Evolutionary conservation across 768 basidiomycete genomes (phyloP), one percentile per base, ranked within the genome.

Genomic region (Candolleomyces efflorescens): DNA sequence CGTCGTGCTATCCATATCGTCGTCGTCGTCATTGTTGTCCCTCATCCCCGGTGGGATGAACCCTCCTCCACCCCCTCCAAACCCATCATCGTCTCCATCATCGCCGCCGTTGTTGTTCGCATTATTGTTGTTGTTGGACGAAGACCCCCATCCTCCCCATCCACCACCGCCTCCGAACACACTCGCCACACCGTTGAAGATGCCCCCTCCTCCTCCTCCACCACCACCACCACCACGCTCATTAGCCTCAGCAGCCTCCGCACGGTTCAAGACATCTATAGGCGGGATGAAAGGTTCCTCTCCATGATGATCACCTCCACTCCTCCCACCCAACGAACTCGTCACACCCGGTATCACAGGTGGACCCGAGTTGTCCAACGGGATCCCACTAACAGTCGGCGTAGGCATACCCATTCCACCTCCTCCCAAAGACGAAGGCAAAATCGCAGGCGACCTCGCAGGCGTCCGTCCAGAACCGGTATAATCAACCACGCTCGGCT

Each of bases 1-100:
- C 51, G 45, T 46, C 51, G 51, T 46, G 26, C 53, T 53, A 18
- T 59, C 58, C 36, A 54, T 32, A 39, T 53, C 53, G 10, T 53
- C 51, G 22, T 54, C 53, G 3, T 51, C 56, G 5, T 59, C 53
- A 4, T 38, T 41, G 17, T 38, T 38, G 3, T 23, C 53, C 15
- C 23, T 26, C 27, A 49, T 7, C 2, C 2, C 1, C 2, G 43
- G 37, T 26, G 58, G 58, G 13, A 59, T 54, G 17, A 32, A 38
- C 10, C 43, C 51, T 59, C 58, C 58, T 22, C 41, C 51, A n/a
- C 41, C 13, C 13, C 39, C 18, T 32, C 44, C 45, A 12, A 45
- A 56, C 12, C 39, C 43, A 46, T 37, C 41, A 12, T 43, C 45
- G 12, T 22, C 58, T 7, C 22, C 49, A 22, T 17, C 58, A 26